Evolutionary conservation across 2,329 filamentous ascomycete species (phyloP), one percentile per base, ranked within the genome.

Genomic region (Bipolaris zeicola): DNA sequence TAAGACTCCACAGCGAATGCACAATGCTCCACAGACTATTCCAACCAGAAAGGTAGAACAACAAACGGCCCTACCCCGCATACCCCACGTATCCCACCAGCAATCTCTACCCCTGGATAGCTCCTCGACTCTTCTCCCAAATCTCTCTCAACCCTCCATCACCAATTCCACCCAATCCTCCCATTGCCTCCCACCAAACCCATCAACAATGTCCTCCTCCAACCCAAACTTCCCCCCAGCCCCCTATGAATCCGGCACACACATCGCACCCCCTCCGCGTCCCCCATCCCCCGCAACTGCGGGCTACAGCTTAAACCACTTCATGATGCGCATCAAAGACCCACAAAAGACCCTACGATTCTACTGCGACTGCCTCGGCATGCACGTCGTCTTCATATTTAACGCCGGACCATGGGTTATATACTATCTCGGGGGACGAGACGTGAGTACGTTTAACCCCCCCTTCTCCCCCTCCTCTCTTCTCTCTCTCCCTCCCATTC

Each of bases 361-460:
- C 52, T 76, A 76, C 44, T 73, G 70, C 36, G 69, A 74, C 36
- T 69, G 70, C 28, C 61, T 74, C 46, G 73, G 72, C 13, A 59
- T 75, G 59, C 71, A 72, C 26, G 65, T 68, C 3, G 58, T 76
- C 1, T 76, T 76, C 50, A 71, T 70, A 3, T 74, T 74, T 62
- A 73, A 74, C 39, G 62, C 66, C 2, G 72, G 73, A 6, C 67
- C 71, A 2, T 72, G 69, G 63, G 74, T 67, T 2, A 73, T 75
- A 7, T 76, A 76, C 47, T 75, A 76, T 41, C 58, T 74, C 7
- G 72, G 72, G 11, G 69, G 66, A 13, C 58, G 69, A 10, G 67
- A 71, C 34, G 58, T 61, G 16, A 54, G 68, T 67, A 52, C 13
- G 26, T 38, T 20, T 13, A 31, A 20, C 20, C 20, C 20, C 16